Evolutionary conservation across 768 basidiomycete genomes (phyloP), one percentile per base, ranked within the genome.

Genomic region (Tylopilus felleus): DNA sequence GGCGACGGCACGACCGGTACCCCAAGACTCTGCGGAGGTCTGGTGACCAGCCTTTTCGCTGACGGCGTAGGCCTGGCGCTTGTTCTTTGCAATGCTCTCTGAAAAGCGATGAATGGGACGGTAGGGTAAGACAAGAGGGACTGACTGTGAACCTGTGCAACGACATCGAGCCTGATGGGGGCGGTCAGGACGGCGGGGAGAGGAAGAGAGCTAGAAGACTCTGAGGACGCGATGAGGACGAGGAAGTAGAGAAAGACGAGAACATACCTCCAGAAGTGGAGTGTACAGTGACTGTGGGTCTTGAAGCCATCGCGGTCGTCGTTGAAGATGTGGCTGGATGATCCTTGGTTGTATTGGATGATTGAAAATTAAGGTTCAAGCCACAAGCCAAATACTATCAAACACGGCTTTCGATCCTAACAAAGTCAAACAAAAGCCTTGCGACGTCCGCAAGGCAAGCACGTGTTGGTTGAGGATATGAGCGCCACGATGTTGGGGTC

Each of bases 81-180:
- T 90, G 85, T 98, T 97, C 86, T 97, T 97, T 53, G 92, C 91
- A 69, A 98, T 86, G 78, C 90, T 93, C 85, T 96, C 94, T 97
- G 74, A 13, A 35, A 8, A 25, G 35, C 2, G 55, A 13, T 55
- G 50, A 39, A 53, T 19, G 47, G n/a, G 19, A 28, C 2, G 9
- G 29, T 10, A 16, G 12, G 14, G 0, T 7, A 27, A 21, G 35
- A 17, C 22, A 28, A n/a, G 46, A 35, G 10, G n/a, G 69, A 84
- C 92, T 78, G 74, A 98, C 97, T 99, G 90, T 98, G 95, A 56
- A 99, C 93, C 75, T 94, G 93, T 57, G 91, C 83, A 65, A 99
- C 96, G 62, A 99, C 94, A 82, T 99, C 97, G 71, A 96, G 85
- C 75, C 97, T 83, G 76, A 99, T 98, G 68, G 97, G 96, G 36